Evolutionary conservation across 148 eudicot species (phyloP), one percentile per base, ranked within the genome.

Genomic region (Suaeda aralocaspica): DNA sequence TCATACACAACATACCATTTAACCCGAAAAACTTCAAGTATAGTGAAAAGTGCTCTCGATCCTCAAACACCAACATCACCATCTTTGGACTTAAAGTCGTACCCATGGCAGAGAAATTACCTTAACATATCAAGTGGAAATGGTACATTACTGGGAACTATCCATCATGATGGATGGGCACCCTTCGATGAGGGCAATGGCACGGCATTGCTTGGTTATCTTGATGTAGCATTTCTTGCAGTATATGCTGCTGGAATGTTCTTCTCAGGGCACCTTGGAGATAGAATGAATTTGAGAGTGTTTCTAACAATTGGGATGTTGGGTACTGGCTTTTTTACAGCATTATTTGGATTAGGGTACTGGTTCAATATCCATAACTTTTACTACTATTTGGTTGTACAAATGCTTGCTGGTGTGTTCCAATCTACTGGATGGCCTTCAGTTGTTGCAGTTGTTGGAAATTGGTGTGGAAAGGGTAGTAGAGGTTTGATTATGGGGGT

Each of bases 351-450:
- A 28, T 74, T 88, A 16, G 98, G 92, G 5, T 93, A 90, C 64
- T 93, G 92, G 91, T 83, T 86, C 0, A 79, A 85, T 61, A 81
- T 93, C 44, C 98, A 93, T 71, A 36, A 82, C 9, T 93, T 93
- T 59, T 88, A 83, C 64, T 93, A 85, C 76, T 93, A 82, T 42
- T 74, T 93, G 75, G 72, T 83, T 11, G 77, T 82, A 1, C 96
- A 93, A 77, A 93, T 93, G 96, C 73, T 91, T 34, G 96, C 95
- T 24, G 96, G 98, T 41, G 81, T 93, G 77, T 84, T 88, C 63
- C 98, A 93, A 69, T 93, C 98, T 0, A 88, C 91, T 1, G 96
- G 98, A 0, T 90, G 96, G 98, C 96, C 98, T 56, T 90, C 96
- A 2, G 96, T 93, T 1, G 96, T 93, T 2, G 98, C 96, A 19